A percentile compares a stretch with the other conserved stretches of the same genome.
Conservation (phyloP, 73 alveolate genomes). For the Paramecium sonneborni region DNA sequence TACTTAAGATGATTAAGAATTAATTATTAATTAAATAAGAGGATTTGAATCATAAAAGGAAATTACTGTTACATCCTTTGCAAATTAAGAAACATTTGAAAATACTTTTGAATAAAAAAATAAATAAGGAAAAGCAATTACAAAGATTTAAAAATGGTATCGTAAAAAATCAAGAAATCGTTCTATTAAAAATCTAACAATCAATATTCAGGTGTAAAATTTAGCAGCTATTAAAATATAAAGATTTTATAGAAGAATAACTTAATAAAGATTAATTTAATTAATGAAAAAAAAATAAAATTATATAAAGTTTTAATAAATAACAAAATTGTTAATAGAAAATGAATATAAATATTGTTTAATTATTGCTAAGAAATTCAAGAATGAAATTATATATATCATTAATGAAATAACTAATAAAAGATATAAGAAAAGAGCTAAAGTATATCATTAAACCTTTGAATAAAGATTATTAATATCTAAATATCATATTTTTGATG, state of each 20-base stretch:
- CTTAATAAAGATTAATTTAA: neutral
- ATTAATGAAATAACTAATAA: neutral
- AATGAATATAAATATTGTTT: neutral
- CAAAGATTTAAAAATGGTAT: constrained; percentile 10
- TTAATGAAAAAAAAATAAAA: neutral
- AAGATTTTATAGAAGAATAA: neutral
- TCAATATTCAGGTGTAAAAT: neutral
- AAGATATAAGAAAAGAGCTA: neutral
- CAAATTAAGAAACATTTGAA: constrained; percentile 29
- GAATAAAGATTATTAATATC: neutral
- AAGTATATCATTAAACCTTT: neutral
- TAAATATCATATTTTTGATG: neutral
- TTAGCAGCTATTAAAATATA: constrained; percentile 14
- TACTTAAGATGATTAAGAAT: constrained; percentile 12
- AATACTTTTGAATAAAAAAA: neutral
- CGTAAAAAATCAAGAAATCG: neutral
- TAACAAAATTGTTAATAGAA: neutral
- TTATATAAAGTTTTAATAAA: neutral
- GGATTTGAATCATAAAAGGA: neutral
- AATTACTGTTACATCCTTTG: neutral
- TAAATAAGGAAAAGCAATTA: neutral
- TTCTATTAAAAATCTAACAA: neutral
- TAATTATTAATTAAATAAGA: neutral
- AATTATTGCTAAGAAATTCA: neutral
- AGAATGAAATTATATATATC: neutral